Base-by-base conservation (phyloP, 257 asterid genomes). In the Solanum pennellii region DNA sequence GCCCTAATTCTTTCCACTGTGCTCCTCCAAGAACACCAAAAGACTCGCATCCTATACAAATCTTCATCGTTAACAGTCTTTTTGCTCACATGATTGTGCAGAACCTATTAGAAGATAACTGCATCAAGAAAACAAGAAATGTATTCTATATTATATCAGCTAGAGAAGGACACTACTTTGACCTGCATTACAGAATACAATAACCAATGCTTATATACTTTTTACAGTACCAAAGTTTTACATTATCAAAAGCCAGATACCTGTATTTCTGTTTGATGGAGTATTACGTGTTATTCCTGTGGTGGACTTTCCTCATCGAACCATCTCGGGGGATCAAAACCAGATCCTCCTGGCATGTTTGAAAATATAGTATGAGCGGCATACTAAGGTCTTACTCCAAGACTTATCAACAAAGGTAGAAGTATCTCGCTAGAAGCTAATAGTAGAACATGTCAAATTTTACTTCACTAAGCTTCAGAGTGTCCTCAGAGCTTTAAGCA, bases 251-350 rank as follows among this genome's bases (percentile, higher is more conserved):
- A 47, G 20, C 44, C 27, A 47, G n/a, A 15, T 79, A 80, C 85
- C 85, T 80, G 68, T 49, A 80, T 10, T 5, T 80, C 23, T 29
- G 39, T 80, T 23, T 18, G 21, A 29, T 27, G 42, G 41, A 69
- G 42, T 33, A 45, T 31, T 13, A 29, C 1, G 69, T 47, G 45
- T 91, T 91, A 95, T 74, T 87, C 71, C 69, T 91, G 89, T 0
- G 94, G 91, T 69, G 95, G 94, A 69, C 87, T 84, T 83, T 91
- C 71, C 92, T 95, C 99, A 29, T 88, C 95, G 89, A 94, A 95
- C 99, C 99, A 97, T 88, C 99, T 90, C 0, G 98, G 98, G 71
- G 99, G 99, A 90, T 97, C 99, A 76, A 94, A 97, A 72, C 99
- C 98, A 83, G 97, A 93, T 27, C 96, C 97, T 87, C 99, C 99